Conservation (phyloP, 805 yeast genomes). For the Candida peoriensis region DNA sequence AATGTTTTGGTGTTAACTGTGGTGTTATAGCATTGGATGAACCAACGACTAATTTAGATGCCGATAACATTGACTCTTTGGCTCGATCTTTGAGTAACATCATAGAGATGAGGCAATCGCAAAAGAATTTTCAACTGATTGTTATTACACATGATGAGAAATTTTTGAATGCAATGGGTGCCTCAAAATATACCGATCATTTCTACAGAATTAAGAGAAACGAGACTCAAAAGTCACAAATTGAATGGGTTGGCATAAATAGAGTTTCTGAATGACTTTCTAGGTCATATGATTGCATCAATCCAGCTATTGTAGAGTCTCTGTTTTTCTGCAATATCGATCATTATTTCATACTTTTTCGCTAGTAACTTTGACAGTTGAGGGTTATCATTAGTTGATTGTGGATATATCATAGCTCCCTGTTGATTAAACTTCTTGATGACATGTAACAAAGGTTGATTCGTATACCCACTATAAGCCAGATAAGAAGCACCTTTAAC, state of each 20-base stretch:
- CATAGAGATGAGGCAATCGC: conserved; percentile 68
- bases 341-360: conserved; percentile 21
- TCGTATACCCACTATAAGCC: conserved; percentile 13
- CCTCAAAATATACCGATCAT: conserved; percentile 79
- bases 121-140: conserved; percentile 87
- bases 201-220: conserved; percentile 80
- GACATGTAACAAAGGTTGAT: conserved; percentile 10
- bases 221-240: conserved; percentile 74
- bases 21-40: conserved; percentile 96
- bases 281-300: conserved; percentile 7
- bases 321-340: conserved; percentile 34
- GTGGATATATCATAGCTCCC: neutral
- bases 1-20: conserved; percentile 90
- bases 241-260: conserved; percentile 49
- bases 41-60: conserved; percentile 94
- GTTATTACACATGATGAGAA: conserved; percentile 97
- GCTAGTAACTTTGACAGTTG: conserved; percentile 18
- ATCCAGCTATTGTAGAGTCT: conserved; percentile 24
- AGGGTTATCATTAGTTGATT: conserved; percentile 1
- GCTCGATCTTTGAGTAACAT: conserved; percentile 76
- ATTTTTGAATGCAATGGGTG: conserved; percentile 80
- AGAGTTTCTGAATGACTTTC: conserved; percentile 25
- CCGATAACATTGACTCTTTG: conserved; percentile 80
- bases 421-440: conserved; percentile 8
- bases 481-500: conserved; percentile 26